phyloP scores from a whole-genome alignment of 2,329 filamentous ascomycete genomes.

The Pezicula neosporulosa region DNA sequence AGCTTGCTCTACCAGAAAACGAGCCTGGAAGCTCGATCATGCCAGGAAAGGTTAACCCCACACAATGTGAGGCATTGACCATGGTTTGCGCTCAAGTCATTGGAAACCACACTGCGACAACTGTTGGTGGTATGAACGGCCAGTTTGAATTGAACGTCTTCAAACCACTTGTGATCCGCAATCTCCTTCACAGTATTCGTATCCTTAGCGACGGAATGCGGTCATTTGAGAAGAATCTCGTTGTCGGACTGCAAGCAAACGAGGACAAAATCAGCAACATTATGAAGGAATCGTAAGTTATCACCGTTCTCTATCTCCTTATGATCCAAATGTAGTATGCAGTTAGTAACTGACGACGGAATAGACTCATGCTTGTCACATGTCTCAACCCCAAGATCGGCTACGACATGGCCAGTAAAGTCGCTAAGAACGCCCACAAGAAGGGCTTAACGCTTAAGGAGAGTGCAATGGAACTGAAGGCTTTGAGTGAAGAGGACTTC shows the following conservation, averaged over 20 bases:
- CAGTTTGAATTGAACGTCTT: conserved; percentile 99
- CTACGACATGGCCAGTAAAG: conserved; percentile 95
- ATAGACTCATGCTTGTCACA: conserved; percentile 93
- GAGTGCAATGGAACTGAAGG: conserved; percentile 89
- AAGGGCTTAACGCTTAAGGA: conserved; percentile 93
- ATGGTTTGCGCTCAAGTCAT: conserved; percentile 98
- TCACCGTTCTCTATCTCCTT: neutral
- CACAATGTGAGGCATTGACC: conserved; percentile 94
- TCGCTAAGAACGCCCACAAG: conserved; percentile 98
- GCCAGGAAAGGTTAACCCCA: conserved; percentile 99
- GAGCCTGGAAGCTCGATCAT: conserved; percentile 98
- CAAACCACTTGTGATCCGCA: conserved; percentile 95
- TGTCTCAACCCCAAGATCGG: conserved; percentile 97
- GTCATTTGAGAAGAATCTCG: conserved; percentile 92
- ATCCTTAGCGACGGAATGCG: conserved; percentile 89
- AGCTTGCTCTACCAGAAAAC: conserved; percentile 93
- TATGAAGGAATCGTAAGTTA: conserved; percentile 84
- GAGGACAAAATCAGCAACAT: conserved; percentile 87
- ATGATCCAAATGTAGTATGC: neutral
- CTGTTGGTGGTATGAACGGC: conserved; percentile 92
- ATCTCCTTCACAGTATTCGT: conserved; percentile 87
- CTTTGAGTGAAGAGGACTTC: conserved; percentile 84
- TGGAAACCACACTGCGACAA: conserved; percentile 92
- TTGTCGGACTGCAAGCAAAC: conserved; percentile 85
- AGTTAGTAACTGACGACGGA: conserved; percentile 18